Conservation (phyloP, 805 yeast genomes). For the Blastobotrys parvus region DNA sequence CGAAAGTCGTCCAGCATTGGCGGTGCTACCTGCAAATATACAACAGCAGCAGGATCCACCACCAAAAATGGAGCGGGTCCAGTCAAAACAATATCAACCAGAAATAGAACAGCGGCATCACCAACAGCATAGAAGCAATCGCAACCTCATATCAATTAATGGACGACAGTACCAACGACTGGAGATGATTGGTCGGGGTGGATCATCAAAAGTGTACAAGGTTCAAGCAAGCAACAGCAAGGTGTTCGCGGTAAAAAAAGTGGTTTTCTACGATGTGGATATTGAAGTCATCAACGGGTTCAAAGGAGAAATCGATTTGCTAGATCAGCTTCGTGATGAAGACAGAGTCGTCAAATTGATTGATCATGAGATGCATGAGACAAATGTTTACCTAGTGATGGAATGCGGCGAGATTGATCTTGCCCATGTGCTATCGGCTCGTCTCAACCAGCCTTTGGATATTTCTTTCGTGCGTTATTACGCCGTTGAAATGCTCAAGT, state of each 20-base stretch:
- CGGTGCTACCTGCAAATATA: not conserved
- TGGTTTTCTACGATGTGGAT: conserved; percentile 67
- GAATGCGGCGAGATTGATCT: conserved; percentile 92
- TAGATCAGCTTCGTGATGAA: conserved; percentile 49
- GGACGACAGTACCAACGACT: conserved; percentile 59
- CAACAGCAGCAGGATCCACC: not conserved
- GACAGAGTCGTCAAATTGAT: conserved; percentile 70
- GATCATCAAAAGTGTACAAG: conserved; percentile 83
- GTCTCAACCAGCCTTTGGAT: conserved; percentile 48
- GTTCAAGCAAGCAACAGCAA: conserved; percentile 50
- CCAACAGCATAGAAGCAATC: not conserved
- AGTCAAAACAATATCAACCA: not conserved
- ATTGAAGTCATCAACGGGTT: conserved; percentile 65
- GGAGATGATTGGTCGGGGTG: conserved; percentile 83
- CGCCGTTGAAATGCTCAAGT: conserved; percentile 66
- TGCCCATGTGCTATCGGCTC: conserved; percentile 64
- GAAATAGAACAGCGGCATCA: not conserved
- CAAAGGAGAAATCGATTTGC: conserved; percentile 80
- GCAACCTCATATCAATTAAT: conserved; percentile 37
- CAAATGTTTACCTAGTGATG: conserved; percentile 69
- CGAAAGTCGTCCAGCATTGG: not conserved
- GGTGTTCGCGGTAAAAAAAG: conserved; percentile 73
- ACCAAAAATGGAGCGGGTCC: not conserved
- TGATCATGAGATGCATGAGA: conserved; percentile 62
- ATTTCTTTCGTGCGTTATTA: conserved; percentile 72